Conservation (phyloP, 31 red algal genomes). For the Porphyra umbilicalis region DNA sequence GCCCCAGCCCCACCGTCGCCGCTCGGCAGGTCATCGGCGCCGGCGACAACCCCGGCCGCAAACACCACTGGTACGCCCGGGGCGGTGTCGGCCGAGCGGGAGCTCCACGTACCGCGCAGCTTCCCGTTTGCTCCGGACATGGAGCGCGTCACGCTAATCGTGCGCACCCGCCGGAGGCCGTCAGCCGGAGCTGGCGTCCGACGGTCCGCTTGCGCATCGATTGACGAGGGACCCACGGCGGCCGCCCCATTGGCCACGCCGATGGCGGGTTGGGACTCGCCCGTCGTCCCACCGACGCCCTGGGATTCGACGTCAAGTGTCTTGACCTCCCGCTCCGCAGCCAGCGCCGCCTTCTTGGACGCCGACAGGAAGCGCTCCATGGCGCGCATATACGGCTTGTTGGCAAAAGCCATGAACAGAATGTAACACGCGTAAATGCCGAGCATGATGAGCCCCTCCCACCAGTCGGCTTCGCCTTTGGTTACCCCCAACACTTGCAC, state of each 20-base stretch:
- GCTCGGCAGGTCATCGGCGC: conserved; percentile 1
- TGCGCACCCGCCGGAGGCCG: too few relatives aligned
- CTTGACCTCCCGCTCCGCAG: neutral
- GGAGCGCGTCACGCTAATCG: too few relatives aligned
- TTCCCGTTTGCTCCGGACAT: too few relatives aligned
- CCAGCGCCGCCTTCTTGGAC: neutral
- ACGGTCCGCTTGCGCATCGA: too few relatives aligned
- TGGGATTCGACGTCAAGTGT: too few relatives aligned
- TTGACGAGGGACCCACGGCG: too few relatives aligned
- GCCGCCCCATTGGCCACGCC: conserved; percentile 39
- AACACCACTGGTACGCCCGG: neutral
- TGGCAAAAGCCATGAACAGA: conserved; percentile 63
- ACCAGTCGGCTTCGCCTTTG: conserved; percentile 48
- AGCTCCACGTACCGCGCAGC: too few relatives aligned
- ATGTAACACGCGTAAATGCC: conserved; percentile 40
- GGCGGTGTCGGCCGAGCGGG: neutral
- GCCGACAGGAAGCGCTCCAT: conserved; percentile 6
- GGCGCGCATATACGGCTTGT: conserved; percentile 67
- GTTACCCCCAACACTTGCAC: conserved; percentile 25
- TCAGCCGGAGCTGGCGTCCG: too few relatives aligned
- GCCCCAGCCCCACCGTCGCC: neutral
- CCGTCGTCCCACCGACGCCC: conserved; percentile 20
- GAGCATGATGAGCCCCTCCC: conserved; percentile 70
- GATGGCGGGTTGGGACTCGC: conserved; percentile 37
- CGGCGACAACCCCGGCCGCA: conserved; percentile 2